Evolutionary conservation across 2,329 filamentous ascomycete species (phyloP), one percentile per base, ranked within the genome.

Genomic region (Ceratocystis ficicola): DNA sequence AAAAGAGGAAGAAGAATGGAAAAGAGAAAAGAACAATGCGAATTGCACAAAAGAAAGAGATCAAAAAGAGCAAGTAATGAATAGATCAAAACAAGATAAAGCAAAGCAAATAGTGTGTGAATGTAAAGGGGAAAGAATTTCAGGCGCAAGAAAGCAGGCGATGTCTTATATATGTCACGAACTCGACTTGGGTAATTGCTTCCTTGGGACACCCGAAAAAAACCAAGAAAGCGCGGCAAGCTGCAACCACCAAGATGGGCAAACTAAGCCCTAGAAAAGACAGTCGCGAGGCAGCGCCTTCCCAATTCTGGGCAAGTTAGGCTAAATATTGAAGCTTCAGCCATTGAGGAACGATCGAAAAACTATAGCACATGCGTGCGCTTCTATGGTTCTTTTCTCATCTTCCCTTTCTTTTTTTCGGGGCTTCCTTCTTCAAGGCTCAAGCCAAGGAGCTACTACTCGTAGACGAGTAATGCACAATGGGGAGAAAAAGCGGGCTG

Each of bases 211-310:
- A 41, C 5, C 25, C 52, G 28, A 59, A 25, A 59, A 59, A 59
- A 57, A 36, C 28, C 32, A 59, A 32, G 52, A 59, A 36, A 30
- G 52, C 52, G 25, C 32, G 52, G 28, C 52, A 57, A 57, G 52
- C 22, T 57, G 52, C 52, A 32, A 28, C 20, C 22, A 50, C 32
- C 32, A 36, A 36, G 36, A 12, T 12, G 12, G 25, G 15, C 28
- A 32, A 12, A 59, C 25, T 30, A 36, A 17, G 52, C 25, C 52
- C 52, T 41, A 30, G 28, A 59, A 59, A 6, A 30, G 52, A n/a
- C 28, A 59, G 52, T 36, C 28, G 52, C 6, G 52, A 59, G 8
- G 2, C 5, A 59, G 52, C 52, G 25, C 52, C 52, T 57, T 57
- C 52, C 52, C 5, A 15, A 7, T 30, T 2, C 28, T 32, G n/a